A percentile compares a stretch with the other conserved stretches of the same genome.
Evolutionary conservation across 2,329 filamentous ascomycete species (phyloP).

Genomic region (Pseudocercospora musae): DNA sequence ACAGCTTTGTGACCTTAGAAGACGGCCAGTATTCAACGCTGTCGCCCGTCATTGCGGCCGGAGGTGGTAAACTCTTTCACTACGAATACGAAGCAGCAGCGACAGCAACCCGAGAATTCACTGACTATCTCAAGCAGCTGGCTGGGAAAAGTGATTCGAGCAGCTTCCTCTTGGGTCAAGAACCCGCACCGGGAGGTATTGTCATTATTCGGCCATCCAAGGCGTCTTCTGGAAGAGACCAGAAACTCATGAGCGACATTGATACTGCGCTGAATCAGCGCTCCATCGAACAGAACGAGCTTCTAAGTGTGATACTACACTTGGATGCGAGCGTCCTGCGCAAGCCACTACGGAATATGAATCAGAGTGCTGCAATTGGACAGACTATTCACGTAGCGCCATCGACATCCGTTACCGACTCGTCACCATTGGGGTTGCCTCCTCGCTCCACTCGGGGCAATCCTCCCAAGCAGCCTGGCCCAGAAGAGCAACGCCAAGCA

Average conservation of each 20-base stretch:
- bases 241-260: slow-evolving; percentile 41
- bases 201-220: slow-evolving; percentile 72
- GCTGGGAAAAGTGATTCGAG: slow-evolving; percentile 67
- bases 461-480: neutral
- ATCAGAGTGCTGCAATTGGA: neutral
- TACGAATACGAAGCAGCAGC: slow-evolving; percentile 59
- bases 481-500: neutral
- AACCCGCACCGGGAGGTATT: slow-evolving; percentile 52
- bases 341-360: slow-evolving; percentile 58
- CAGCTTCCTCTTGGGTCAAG: slow-evolving; percentile 30
- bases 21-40: slow-evolving; percentile 71
- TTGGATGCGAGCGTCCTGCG: slow-evolving; percentile 72
- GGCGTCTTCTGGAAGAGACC: slow-evolving; percentile 40
- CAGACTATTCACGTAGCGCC: neutral
- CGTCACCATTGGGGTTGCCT: neutral
- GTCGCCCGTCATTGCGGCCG: slow-evolving; percentile 69
- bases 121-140: slow-evolving; percentile 70
- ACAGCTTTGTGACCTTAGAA: slow-evolving; percentile 85
- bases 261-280: slow-evolving; percentile 73
- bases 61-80: slow-evolving; percentile 76
- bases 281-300: slow-evolving; percentile 83
- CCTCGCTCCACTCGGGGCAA: neutral
- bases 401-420: neutral
- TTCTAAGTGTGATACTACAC: slow-evolving; percentile 83
- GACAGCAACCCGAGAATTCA: slow-evolving; percentile 66